Evolutionary conservation across 2,329 filamentous ascomycete genomes (phyloP), one percentile per base, ranked within the genome.

Genomic region (Trichoderma harzianum): DNA sequence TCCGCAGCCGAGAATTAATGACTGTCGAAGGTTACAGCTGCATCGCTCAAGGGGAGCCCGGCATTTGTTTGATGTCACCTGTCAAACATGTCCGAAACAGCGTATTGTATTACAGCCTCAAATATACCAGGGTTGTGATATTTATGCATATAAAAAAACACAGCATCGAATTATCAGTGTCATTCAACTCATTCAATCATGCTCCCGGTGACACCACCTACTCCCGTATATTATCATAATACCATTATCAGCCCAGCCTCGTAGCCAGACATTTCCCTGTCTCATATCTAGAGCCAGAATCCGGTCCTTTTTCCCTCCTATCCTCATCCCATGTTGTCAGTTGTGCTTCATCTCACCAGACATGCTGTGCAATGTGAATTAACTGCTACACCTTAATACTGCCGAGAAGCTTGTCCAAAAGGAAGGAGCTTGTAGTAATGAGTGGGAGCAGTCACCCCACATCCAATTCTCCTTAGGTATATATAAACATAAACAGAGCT

Each of bases 11-110:
- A 67, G 55, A 67, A 51, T 34, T 51, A 21, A 53, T 8, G 43
- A 53, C 34, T 28, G 14, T 26, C 34, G 30, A n/a, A 55, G 18
- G 70, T 64, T 69, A 62, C 66, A 53, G 16, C 5, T 4, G 18
- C 14, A 7, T 32, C 8, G 51, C 21, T 14, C 21, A 58, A 60
- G 36, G 55, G 66, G 66, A 18, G 51, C 10, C 57, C 57, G 34
- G 26, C 36, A 10, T 24, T 53, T 71, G 70, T 72, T 72, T 72
- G 70, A 72, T 72, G 70, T 72, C 64, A 72, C 70, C 57, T 72
- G 70, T 72, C 64, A 72, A 11, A 72, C 70, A 53, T 12, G 51
- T n/a, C 64, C 70, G 57, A 72, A 72, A 72, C 70, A 69, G 28
- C 11, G 10, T 47, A 34, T 12, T 57, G 63, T 39, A 21, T 28